Percentiles rank a stretch among this genome's conserved stretches.
Conservation (phyloP, 2,329 filamentous ascomycete species). For the Xylaria sp. region DNA sequence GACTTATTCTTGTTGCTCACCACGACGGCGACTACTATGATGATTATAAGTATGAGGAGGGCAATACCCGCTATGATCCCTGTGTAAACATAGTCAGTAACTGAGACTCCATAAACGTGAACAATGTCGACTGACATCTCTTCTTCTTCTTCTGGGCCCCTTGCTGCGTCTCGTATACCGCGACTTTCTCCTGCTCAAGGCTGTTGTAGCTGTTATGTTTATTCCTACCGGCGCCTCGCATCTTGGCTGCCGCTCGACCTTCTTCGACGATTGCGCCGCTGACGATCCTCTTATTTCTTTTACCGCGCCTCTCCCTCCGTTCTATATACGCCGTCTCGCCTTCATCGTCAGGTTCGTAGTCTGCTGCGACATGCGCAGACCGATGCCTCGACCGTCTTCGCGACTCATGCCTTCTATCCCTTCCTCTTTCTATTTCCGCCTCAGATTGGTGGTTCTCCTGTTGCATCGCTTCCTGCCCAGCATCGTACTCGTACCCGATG, state of each 20-base stretch:
- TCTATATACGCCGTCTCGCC: conserved; percentile 11
- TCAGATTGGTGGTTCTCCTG: conserved; percentile 20
- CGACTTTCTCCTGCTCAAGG: conserved; percentile 45
- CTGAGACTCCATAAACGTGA: not conserved
- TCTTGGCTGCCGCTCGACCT: conserved; percentile 42
- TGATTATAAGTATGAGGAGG: conserved; percentile 56
- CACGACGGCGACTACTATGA: conserved; percentile 62
- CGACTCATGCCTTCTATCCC: not conserved
- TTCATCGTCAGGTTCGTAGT: conserved; percentile 20
- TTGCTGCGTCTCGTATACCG: conserved; percentile 34
- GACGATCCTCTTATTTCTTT: conserved; percentile 54
- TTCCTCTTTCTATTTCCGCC: conserved; percentile 4
- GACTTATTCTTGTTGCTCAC: conserved; percentile 59
- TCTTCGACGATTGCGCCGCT: conserved; percentile 67
- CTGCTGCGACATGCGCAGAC: conserved; percentile 14
- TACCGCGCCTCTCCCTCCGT: conserved; percentile 31
- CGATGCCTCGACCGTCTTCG: conserved; percentile 22
- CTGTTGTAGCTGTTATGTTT: conserved; percentile 43
- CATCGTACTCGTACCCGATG: conserved; percentile 17
- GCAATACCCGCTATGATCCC: conserved; percentile 53
- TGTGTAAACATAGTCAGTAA: conserved; percentile 32
- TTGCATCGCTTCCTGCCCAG: conserved; percentile 21
- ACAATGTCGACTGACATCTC: conserved; percentile 47
- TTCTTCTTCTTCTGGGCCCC: conserved; percentile 54
- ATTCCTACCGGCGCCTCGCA: conserved; percentile 39